Evolutionary conservation across 2,329 filamentous ascomycete species (phyloP), one percentile per base, ranked within the genome.

Genomic region (Lachnellula suecica): DNA sequence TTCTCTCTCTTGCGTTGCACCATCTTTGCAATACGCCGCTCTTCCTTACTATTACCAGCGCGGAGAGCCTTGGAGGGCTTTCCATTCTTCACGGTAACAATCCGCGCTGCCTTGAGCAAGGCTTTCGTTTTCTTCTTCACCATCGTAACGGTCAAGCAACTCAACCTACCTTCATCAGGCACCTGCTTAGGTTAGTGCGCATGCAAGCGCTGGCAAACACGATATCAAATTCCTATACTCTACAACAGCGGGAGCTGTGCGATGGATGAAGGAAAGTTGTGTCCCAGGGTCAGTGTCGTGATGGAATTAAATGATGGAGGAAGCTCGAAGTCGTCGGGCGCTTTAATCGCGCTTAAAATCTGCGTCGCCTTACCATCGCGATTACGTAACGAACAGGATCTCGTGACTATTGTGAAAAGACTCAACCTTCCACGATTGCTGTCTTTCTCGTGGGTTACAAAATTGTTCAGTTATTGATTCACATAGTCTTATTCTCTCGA

Each of bases 1-100:
- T 59, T 67, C 44, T 66, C 64, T 40, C 59, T 58, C 47, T 48
- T 66, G 9, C 65, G 59, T 25, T 48, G 58, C 44, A 62, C 60
- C 15, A 64, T 23, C 51, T 67, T 68, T 15, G 53, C 54, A 44
- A 51, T 51, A 34, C 60, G 61, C 41, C 62, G 59, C 11, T 63
- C 58, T 44, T 63, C 55, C 42, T 61, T 63, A 19, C 25, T 52
- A 24, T 25, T 31, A 15, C 25, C 15, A 19, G 20, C 37, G 24
- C 34, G 37, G n/a, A 43, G 35, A 41, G 45, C 38, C 19, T 25
- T 46, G 46, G 4, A 34, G 8, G 22, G 25, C 31, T 44, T 37
- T 44, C 49, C 31, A 42, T 53, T 40, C 40, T 58, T 61, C 40
- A 24, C 31, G 13, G 42, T 38, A 4, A 34, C 10, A 15, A 47